These are phyloP conservation scores for Globisporangium yorkense DNA, from an alignment of 352 stramenopile genomes.

Conservation along the genomic window DNA sequence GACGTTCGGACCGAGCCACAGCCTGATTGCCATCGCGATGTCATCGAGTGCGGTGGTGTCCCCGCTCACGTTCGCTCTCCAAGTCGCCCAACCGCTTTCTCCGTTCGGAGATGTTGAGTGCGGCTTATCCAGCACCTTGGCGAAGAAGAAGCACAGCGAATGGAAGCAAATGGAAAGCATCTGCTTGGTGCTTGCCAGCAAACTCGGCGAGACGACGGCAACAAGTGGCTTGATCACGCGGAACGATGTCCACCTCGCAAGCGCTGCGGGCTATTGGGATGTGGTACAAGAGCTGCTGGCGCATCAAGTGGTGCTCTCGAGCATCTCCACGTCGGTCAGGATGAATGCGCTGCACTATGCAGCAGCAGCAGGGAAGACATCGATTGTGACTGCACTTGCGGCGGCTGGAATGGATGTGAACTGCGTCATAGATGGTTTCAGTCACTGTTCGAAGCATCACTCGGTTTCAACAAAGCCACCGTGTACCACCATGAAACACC, in stretches of 20 bases:
- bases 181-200: constrained; percentile 26
- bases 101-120: constrained; percentile 20
- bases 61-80: constrained; percentile 40
- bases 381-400: constrained; percentile 31
- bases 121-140: constrained; percentile 1
- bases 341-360: constrained; percentile 54
- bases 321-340: constrained; percentile 19
- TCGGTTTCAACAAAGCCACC: not conserved
- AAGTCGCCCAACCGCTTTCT: constrained; percentile 23
- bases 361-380: constrained; percentile 37
- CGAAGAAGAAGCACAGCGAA: constrained; percentile 17
- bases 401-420: constrained; percentile 58
- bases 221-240: constrained; percentile 41
- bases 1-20: constrained; percentile 3
- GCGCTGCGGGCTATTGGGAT: constrained; percentile 41
- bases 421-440: constrained; percentile 15
- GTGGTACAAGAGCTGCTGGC: constrained; percentile 34
- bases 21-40: constrained; percentile 7
- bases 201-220: constrained; percentile 23
- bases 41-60: constrained; percentile 23
- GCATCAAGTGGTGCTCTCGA: constrained; percentile 45
- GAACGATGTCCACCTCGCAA: constrained; percentile 41
- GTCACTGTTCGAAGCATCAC: not conserved
- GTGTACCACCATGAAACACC: not conserved
- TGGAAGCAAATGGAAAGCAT: constrained; percentile 38